Conservation (phyloP, 2,329 filamentous ascomycete genomes). For the Blastomyces percursus region DNA sequence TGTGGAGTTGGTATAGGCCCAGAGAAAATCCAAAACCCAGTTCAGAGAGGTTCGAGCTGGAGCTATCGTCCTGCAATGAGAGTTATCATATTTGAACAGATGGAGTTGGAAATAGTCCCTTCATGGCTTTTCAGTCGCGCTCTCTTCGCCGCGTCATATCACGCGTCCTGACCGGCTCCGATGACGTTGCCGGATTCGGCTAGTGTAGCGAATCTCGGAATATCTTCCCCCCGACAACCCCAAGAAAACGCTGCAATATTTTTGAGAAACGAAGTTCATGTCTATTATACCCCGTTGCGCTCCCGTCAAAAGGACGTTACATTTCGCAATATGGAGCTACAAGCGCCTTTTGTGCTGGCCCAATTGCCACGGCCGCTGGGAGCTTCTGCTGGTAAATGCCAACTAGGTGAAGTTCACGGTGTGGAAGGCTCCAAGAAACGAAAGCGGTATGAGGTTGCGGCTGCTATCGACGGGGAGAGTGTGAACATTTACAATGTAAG, state of each 20-base stretch:
- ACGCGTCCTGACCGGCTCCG: background rate
- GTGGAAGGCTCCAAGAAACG: conserved; percentile 47
- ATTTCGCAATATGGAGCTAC: conserved; percentile 31
- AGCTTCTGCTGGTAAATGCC: conserved; percentile 30
- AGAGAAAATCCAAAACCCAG: background rate
- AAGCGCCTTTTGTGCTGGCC: conserved; percentile 34
- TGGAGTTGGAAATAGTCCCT: background rate
- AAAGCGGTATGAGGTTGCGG: conserved; percentile 51
- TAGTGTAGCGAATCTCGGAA: background rate
- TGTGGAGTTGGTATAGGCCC: background rate
- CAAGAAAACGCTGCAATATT: conserved; percentile 1
- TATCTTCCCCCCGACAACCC: background rate
- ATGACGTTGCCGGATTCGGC: conserved; percentile 6
- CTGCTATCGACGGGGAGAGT: conserved; percentile 50
- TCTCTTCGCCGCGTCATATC: conserved; percentile 3
- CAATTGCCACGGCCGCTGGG: conserved; percentile 37
- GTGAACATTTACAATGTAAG: conserved; percentile 53
- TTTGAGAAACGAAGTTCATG: background rate
- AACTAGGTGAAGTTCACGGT: conserved; percentile 41
- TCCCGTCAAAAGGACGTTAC: background rate
- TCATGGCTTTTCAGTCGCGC: background rate
- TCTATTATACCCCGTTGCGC: background rate
- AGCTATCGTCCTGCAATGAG: background rate
- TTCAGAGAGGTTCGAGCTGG: background rate
- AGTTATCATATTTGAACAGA: background rate